Evolutionary conservation across 805 yeast genomes (phyloP).

Genomic region (Zygotorulaspora chibaensis): DNA sequence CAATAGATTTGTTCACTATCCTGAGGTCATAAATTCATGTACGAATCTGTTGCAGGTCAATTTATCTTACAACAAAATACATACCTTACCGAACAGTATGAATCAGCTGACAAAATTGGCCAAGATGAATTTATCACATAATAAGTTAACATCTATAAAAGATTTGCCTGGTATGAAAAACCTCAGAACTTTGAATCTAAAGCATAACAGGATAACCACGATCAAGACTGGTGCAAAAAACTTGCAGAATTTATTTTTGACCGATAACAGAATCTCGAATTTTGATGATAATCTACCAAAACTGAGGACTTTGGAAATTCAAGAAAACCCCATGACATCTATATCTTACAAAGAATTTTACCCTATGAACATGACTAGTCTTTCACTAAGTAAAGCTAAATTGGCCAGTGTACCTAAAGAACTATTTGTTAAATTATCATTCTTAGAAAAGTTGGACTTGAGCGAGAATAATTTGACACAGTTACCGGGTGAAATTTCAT

Average conservation of each 20-base stretch:
- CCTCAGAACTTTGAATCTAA: constrained; percentile 68
- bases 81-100: constrained; percentile 55
- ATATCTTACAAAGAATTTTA: constrained; percentile 38
- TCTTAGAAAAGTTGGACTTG: constrained; percentile 66
- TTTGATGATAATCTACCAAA: constrained; percentile 60
- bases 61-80: constrained; percentile 73
- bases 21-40: constrained; percentile 61
- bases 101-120: constrained; percentile 57
- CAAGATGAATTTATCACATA: constrained; percentile 71
- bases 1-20: constrained; percentile 60
- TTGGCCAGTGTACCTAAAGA: constrained; percentile 66
- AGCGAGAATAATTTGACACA: constrained; percentile 79
- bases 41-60: constrained; percentile 62
- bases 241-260: constrained; percentile 66
- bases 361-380: constrained; percentile 58
- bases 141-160: constrained; percentile 43
- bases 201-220: constrained; percentile 58
- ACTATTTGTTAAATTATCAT: constrained; percentile 56
- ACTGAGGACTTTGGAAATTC: constrained; percentile 65
- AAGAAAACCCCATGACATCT: constrained; percentile 76
- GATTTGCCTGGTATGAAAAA: constrained; percentile 50
- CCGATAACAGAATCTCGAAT: constrained; percentile 70
- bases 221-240: constrained; percentile 44
- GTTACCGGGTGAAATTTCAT: constrained; percentile 65
- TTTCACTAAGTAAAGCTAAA: constrained; percentile 80